Evolutionary conservation across 73 alveolate species (phyloP).

Genomic region (Paramecium caudatum): DNA sequence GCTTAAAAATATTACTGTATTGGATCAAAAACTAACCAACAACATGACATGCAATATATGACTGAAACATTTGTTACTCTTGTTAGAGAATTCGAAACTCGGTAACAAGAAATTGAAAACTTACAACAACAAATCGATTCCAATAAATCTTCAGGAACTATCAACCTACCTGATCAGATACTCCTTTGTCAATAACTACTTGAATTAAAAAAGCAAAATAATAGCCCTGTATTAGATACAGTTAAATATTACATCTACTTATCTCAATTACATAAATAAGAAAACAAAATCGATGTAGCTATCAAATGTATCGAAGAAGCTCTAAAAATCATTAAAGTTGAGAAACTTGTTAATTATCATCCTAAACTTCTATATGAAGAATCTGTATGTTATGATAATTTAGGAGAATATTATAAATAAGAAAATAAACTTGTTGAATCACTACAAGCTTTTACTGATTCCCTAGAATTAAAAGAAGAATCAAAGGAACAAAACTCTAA

Average conservation of each 20-base stretch:
- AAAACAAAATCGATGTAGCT: background rate
- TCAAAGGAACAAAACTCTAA: background rate
- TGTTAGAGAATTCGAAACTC: too few relatives aligned
- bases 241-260: background rate
- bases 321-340: background rate
- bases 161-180: too few relatives aligned
- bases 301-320: background rate
- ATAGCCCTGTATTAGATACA: background rate
- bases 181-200: too few relatives aligned
- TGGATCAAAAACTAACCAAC: too few relatives aligned
- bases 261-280: background rate
- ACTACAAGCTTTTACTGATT: background rate
- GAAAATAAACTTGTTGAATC: background rate
- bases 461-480: background rate
- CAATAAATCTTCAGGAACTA: too few relatives aligned
- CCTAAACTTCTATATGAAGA: background rate
- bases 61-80: too few relatives aligned
- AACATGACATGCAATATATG: too few relatives aligned
- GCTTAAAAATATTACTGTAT: conserved; percentile 6
- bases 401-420: background rate
- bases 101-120: too few relatives aligned
- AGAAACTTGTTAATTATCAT: background rate
- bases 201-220: background rate
- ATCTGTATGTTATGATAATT: background rate
- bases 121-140: too few relatives aligned